phyloP scores from a whole-genome alignment of 352 stramenopile genomes.

The Globisporangium spiculum region DNA sequence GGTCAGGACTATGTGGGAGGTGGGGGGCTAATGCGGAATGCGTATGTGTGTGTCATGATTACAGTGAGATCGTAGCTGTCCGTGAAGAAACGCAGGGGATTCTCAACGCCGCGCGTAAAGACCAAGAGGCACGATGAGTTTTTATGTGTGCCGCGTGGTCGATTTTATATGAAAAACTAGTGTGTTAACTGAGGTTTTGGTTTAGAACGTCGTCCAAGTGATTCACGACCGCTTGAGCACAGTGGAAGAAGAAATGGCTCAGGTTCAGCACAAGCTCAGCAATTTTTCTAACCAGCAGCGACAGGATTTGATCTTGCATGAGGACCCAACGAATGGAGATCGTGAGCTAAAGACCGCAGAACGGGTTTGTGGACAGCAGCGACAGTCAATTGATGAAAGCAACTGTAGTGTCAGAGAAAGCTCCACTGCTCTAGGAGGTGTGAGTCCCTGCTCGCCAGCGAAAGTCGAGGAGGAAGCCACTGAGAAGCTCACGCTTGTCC shows the following conservation, averaged over 20 bases:
- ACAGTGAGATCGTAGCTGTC: conserved; percentile 11
- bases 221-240: conserved; percentile 6
- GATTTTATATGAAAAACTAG: neutral
- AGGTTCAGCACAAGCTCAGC: neutral
- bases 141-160: too few relatives aligned
- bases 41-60: neutral
- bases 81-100: conserved; percentile 14
- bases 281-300: neutral
- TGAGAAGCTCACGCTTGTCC: neutral
- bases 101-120: neutral
- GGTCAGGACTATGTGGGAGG: neutral
- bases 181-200: neutral
- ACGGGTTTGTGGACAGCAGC: neutral
- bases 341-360: neutral
- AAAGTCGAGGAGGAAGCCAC: neutral
- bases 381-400: neutral
- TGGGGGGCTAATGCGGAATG: neutral
- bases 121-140: conserved; percentile 4
- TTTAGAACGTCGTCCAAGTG: conserved; percentile 7
- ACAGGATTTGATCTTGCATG: neutral
- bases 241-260: conserved; percentile 7
- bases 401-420: neutral
- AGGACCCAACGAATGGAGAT: neutral
- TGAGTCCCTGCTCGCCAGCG: neutral
- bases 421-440: neutral